These are phyloP conservation scores for Exophiala sp. DNA, from an alignment of 2,329 filamentous ascomycete species.

Conservation along the genomic window DNA sequence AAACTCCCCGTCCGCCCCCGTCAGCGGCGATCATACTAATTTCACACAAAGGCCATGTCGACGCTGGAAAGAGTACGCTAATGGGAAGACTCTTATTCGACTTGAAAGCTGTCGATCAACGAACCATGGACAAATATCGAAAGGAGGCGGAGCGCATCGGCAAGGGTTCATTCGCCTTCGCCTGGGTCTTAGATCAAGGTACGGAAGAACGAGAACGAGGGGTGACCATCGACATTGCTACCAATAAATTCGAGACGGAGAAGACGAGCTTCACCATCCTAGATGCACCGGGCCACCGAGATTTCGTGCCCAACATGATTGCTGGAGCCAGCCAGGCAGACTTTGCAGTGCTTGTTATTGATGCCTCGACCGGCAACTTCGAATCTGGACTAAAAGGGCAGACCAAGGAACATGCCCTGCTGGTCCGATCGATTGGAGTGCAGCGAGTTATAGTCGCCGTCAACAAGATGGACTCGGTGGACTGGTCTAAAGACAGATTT, in stretches of 20 bases:
- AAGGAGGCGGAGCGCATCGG: constrained; percentile 86
- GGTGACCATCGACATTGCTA: constrained; percentile 95
- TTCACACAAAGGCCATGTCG: constrained; percentile 69
- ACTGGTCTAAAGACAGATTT: constrained; percentile 77
- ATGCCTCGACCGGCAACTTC: constrained; percentile 83
- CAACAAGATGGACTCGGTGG: constrained; percentile 87
- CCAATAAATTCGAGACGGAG: constrained; percentile 86
- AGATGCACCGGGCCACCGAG: constrained; percentile 87
- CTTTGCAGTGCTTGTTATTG: constrained; percentile 89
- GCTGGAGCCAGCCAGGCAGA: constrained; percentile 93
- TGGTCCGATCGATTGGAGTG: constrained; percentile 86
- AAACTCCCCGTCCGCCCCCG: constrained; percentile 33
- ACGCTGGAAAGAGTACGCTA: constrained; percentile 93
- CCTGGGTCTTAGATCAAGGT: constrained; percentile 93
- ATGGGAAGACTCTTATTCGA: constrained; percentile 94
- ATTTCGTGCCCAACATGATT: constrained; percentile 99
- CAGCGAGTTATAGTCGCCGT: constrained; percentile 82
- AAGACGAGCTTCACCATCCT: constrained; percentile 86
- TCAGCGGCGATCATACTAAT: constrained; percentile 9
- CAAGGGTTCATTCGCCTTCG: constrained; percentile 90
- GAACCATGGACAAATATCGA: constrained; percentile 80
- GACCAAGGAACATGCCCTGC: constrained; percentile 84
- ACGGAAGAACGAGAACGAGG: constrained; percentile 82
- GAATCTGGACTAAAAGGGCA: constrained; percentile 91
- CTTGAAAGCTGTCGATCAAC: constrained; percentile 77